Evolutionary conservation across 768 basidiomycete genomes (phyloP), one percentile per base, ranked within the genome.

Genomic region (Suillus placidus): DNA sequence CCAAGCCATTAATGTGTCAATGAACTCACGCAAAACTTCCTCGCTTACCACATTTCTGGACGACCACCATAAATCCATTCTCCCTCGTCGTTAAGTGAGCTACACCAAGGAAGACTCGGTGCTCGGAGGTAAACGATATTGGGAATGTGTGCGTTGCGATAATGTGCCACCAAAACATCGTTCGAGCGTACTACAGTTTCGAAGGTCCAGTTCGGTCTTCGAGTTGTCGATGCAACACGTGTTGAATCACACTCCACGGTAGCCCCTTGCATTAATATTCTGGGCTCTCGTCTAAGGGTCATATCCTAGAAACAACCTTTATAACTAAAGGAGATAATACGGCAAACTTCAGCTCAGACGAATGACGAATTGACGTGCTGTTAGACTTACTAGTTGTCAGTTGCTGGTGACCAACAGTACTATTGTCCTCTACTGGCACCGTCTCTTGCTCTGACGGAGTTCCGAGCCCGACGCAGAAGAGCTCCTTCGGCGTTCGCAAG

Each of bases 391-490:
- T 20, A 32, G 30, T 32, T 32, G 4, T 52, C 26, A 52, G 51
- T 32, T 9, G 34, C 20, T 13, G 6, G 54, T 6, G 34, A 34
- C 54, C 34, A 20, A 6, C 10, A 2, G 10, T 54, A 8, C 14
- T 54, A 30, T 32, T 10, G 54, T 18, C 54, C 18, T n/a, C 54
- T 55, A 55, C 20, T 13, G 20, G 13, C 34, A 4, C 54, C 20
- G 12, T 37, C 20, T 55, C 54, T 55, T 4, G 54, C 32, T 55
- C 34, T n/a, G 32, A 7, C 54, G 54, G 54, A n/a, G 34, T 37
- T 55, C 54, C 54, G 54, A 12, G 34, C 54, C 54, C 54, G 54
- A 35, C 54, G 54, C 32, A 35, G 34, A 34, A 55, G 20, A n/a
- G 10, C 20, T 55, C 20, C 32, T 55, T 34, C n/a, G n/a, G n/a